Evolutionary conservation across 331 rosid species (phyloP).

Genomic region (Rhamnella rubrinervis): DNA sequence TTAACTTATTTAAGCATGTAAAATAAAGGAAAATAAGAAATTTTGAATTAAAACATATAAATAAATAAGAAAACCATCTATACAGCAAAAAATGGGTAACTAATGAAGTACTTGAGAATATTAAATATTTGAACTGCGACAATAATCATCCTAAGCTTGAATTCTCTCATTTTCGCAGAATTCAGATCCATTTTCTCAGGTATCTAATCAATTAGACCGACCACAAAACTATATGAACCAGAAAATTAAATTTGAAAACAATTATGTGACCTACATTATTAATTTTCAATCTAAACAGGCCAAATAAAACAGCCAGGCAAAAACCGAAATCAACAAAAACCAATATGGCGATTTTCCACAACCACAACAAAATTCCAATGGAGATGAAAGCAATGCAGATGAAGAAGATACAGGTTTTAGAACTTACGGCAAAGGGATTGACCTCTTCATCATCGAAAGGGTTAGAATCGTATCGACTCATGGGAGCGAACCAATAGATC

Average conservation of each 20-base stretch:
- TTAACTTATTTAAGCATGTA: not conserved
- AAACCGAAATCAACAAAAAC: conserved; percentile 7
- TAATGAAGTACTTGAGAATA: not conserved
- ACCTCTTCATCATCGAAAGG: conserved; percentile 83
- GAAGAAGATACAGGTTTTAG: conserved; percentile 2
- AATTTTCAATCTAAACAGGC: conserved; percentile 10
- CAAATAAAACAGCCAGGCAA: conserved; percentile 2
- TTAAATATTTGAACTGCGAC: not conserved
- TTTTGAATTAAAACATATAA: not conserved
- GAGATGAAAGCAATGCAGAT: not conserved
- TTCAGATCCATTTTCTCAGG: not conserved
- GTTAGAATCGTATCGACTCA: conserved; percentile 69
- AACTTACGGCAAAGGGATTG: conserved; percentile 86
- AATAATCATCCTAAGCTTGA: not conserved
- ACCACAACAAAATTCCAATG: not conserved
- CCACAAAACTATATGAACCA: not conserved
- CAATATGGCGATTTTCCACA: not conserved
- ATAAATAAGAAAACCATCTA: too few species aligned
- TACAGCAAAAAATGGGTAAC: not conserved
- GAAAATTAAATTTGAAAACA: not conserved
- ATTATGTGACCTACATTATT: conserved; percentile 18
- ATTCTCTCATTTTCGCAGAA: not conserved
- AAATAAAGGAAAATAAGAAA: not conserved
- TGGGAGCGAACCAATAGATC: conserved; percentile 40
- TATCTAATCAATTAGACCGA: not conserved